Percentiles rank a stretch among this genome's conserved stretches.
Conservation (phyloP, 805 yeast species). For the Spathaspora passalidarum region DNA sequence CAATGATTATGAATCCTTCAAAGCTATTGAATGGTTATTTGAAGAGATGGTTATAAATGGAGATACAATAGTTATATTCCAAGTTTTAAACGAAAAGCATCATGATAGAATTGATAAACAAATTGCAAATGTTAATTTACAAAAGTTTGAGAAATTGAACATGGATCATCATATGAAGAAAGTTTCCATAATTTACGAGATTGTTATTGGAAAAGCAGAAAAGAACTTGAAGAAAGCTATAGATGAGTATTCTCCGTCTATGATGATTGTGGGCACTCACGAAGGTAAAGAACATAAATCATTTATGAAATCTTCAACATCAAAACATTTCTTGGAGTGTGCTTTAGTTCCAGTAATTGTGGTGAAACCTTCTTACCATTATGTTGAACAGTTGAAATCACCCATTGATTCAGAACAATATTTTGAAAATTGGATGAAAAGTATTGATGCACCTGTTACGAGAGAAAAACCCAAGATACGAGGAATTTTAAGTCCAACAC, state of each 20-base stretch:
- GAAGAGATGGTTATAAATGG: slow-evolving; percentile 43
- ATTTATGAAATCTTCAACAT: slow-evolving; percentile 33
- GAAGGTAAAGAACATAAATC: slow-evolving; percentile 23
- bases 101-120: slow-evolving; percentile 24
- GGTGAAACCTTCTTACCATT: slow-evolving; percentile 38
- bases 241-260: slow-evolving; percentile 40
- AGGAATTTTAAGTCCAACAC: slow-evolving; percentile 15
- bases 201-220: slow-evolving; percentile 41
- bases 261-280: slow-evolving; percentile 45
- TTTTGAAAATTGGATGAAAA: slow-evolving; percentile 32
- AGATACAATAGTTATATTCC: slow-evolving; percentile 40
- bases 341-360: slow-evolving; percentile 44
- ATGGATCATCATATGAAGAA: slow-evolving; percentile 25
- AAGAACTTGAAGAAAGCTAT: slow-evolving; percentile 37
- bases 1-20: slow-evolving; percentile 33
- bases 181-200: slow-evolving; percentile 38
- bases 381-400: slow-evolving; percentile 23
- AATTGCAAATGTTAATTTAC: slow-evolving; percentile 25
- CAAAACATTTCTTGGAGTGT: slow-evolving; percentile 40
- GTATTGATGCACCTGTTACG: slow-evolving; percentile 17
- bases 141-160: slow-evolving; percentile 32
- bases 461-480: slow-evolving; percentile 7
- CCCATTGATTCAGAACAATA: slow-evolving; percentile 35
- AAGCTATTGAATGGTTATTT: slow-evolving; percentile 43
- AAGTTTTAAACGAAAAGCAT: slow-evolving; percentile 37